Evolutionary conservation across 176 grass and related monocot species (phyloP), one percentile per base, ranked within the genome.

Genomic region (Aechmea fasciata): DNA sequence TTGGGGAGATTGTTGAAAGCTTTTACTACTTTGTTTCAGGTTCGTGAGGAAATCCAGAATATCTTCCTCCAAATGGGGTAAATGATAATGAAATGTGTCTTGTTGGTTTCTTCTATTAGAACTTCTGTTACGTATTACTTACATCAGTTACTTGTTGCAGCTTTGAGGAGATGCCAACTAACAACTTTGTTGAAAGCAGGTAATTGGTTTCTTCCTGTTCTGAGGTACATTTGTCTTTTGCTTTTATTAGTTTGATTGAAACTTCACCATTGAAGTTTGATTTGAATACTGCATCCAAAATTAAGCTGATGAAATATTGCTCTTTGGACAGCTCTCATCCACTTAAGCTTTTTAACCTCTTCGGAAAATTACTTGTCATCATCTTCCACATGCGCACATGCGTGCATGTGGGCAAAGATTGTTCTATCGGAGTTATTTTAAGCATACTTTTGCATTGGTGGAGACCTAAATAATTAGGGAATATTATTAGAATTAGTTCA

Each of bases 181-280:
- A 96, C 74, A 96, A 91, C 80, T 96, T 69, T 50, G 88, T 92
- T 47, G 92, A 92, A 71, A 96, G 88, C 86, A 96, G 92, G 92
- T 91, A 76, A 0, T 26, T 67, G 48, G 48, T 66, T 65, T n/a
- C 13, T 57, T 17, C 33, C 33, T 41, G 33, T 41, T 41, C 52
- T 57, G 14, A 57, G 13, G 1, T 13, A 26, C 8, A 23, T 1
- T 52, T 47, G 63, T 25, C 29, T 51, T 50, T 20, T 61, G 10
- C 15, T 61, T 15, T 22, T 19, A 61, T 61, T 61, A 18, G 55
- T 18, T 61, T 61, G 15, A 61, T 61, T 19, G 33, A 41, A 41
- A 41, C 33, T 41, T 41, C 33, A 41, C 5, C 33, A 41, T 41
- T 41, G 5, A 41, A 41, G 33, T 41, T 41, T 41, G 33, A 41